Conservation (phyloP, 1,139 yeast species). For the Lodderomyces oxycetoniae region DNA sequence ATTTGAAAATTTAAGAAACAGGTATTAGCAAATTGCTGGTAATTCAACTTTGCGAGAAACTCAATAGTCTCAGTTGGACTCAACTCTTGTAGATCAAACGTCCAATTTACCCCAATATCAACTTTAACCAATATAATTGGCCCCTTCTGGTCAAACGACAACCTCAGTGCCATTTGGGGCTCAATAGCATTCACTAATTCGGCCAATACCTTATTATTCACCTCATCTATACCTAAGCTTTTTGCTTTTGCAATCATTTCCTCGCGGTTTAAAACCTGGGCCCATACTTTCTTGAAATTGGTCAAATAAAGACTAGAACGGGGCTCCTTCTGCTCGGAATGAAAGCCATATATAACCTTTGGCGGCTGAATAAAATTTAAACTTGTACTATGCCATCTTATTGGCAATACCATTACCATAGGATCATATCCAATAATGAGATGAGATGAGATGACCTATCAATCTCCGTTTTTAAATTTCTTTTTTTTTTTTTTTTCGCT, state of each 20-base stretch:
- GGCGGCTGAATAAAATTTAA: slow-evolving; percentile 4
- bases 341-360: slow-evolving; percentile 15
- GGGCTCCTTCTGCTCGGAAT: slow-evolving; percentile 4
- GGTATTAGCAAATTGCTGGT: slow-evolving; percentile 24
- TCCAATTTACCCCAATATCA: slow-evolving; percentile 20
- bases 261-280: slow-evolving; percentile 17
- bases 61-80: slow-evolving; percentile 10
- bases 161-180: too few species aligned
- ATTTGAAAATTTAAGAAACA: slow-evolving; percentile 19
- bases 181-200: too few species aligned
- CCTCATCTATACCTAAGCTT: slow-evolving; percentile 24
- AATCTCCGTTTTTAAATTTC: too few species aligned
- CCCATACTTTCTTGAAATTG: slow-evolving; percentile 27
- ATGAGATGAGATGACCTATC: too few species aligned
- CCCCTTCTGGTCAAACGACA: too few species aligned
- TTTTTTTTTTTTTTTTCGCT: neutral
- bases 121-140: slow-evolving; percentile 3
- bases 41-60: slow-evolving; percentile 21
- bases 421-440: too few species aligned
- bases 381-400: slow-evolving; percentile 9
- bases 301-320: slow-evolving; percentile 25
- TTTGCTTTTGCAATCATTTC: slow-evolving; percentile 19
- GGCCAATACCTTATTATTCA: slow-evolving; percentile 12
- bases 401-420: too few species aligned
- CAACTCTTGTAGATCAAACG: slow-evolving; percentile 16